Evolutionary conservation across 2,329 filamentous ascomycete genomes (phyloP), one percentile per base, ranked within the genome.

Genomic region (Teratosphaeria gauchensis): DNA sequence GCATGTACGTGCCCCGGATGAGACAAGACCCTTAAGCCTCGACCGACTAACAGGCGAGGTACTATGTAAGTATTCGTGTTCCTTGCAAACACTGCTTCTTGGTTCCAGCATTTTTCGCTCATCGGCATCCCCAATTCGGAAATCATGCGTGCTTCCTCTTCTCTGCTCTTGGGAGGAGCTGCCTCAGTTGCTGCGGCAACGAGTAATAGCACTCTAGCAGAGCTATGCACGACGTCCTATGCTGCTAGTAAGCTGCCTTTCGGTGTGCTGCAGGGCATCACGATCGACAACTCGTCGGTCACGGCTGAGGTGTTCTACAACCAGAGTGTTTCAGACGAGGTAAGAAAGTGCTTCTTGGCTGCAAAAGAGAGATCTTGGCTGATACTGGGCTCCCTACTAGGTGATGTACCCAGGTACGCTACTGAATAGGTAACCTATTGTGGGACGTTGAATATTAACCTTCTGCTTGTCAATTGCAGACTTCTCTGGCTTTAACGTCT

Each of bases 281-380:
- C 56, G 71, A 75, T 64, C 75, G 74, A 76, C 54, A 59, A 70
- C 28, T 69, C 69, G 2, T 75, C 73, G 0, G 69, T 76, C 21
- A 73, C 70, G 16, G 72, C 72, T 14, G 70, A 65, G 8, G 64
- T 72, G 5, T 68, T 74, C 32, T 70, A 66, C 42, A 75, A 74
- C 57, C 59, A 62, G 33, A 69, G 69, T 5, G 65, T 72, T 52
- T 66, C 59, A 28, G 61, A 58, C 51, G 42, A 64, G 9, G 62
- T 66, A 67, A 69, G 24, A 28, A 28, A 28, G 24, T 28, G 24
- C 24, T 28, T 2, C 2, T 28, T 4, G 2, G 24, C 24, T 28
- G 24, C 24, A 28, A 28, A 28, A 28, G 24, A 28, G 24, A 28
- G 24, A 28, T 28, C 24, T 28, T 28, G 2, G 24, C 24, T 28